Evolutionary conservation across 805 yeast species (phyloP).

Genomic region (Barnettozyma siamensis): DNA sequence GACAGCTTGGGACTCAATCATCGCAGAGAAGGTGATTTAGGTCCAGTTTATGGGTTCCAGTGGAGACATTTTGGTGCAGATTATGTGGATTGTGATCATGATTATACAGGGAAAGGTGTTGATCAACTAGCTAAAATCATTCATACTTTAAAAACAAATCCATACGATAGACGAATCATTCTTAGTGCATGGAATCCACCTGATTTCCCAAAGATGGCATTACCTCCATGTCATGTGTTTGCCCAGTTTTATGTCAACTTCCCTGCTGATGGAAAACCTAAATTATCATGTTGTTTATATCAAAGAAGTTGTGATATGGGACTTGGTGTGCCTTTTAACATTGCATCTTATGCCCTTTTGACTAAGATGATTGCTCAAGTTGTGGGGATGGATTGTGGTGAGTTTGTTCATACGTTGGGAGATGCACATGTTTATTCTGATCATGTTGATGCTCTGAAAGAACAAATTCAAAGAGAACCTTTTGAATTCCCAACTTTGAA

Average conservation of each 20-base stretch:
- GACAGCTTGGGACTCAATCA: conserved; percentile 76
- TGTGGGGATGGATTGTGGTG: conserved; percentile 94
- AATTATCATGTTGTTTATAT: conserved; percentile 80
- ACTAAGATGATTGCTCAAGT: conserved; percentile 94
- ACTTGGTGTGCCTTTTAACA: conserved; percentile 97
- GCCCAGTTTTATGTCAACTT: conserved; percentile 91
- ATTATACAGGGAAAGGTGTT: conserved; percentile 81
- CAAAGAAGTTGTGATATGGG: conserved; percentile 99
- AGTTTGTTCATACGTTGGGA: conserved; percentile 91
- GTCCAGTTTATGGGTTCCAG: conserved; percentile 98
- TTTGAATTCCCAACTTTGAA: conserved; percentile 71
- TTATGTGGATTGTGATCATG: conserved; percentile 79
- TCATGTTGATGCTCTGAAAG: conserved; percentile 85
- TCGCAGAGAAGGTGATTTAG: conserved; percentile 89
- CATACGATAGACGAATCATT: conserved; percentile 91
- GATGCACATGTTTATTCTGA: conserved; percentile 94
- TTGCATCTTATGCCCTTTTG: conserved; percentile 90
- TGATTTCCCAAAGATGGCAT: conserved; percentile 88
- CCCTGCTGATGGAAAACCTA: conserved; percentile 59
- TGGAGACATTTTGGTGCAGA: conserved; percentile 99
- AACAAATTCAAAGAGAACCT: conserved; percentile 73
- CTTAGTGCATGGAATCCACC: conserved; percentile 99
- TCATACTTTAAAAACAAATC: conserved; percentile 74
- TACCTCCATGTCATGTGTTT: conserved; percentile 97
- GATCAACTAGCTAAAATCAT: conserved; percentile 86